phyloP scores from a whole-genome alignment of 352 stramenopile genomes.

The Pythium coloratum region DNA sequence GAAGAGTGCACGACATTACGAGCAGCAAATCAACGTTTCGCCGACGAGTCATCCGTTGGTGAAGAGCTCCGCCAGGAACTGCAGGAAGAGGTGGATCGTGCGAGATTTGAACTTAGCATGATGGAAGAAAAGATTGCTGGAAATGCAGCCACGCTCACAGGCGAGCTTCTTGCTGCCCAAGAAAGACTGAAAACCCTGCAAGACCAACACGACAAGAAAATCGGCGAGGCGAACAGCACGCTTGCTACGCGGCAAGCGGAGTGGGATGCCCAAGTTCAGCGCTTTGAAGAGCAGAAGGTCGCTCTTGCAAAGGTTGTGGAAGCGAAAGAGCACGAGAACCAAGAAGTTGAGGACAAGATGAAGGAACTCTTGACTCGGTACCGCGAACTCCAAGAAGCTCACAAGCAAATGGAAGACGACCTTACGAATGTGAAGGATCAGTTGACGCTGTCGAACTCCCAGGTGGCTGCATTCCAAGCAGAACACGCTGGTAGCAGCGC shows the following conservation, averaged over 20 bases:
- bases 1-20: conserved; percentile 15
- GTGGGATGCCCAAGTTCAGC: neutral
- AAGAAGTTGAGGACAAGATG: conserved; percentile 34
- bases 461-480: conserved; percentile 12
- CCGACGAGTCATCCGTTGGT: neutral
- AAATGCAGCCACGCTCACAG: neutral
- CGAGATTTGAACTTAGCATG: neutral
- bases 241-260: conserved; percentile 8
- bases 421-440: conserved; percentile 2
- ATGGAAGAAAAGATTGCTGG: conserved; percentile 6
- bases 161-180: conserved; percentile 9
- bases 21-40: neutral
- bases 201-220: neutral
- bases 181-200: neutral
- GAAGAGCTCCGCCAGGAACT: neutral
- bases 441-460: conserved; percentile 2
- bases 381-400: conserved; percentile 32
- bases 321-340: conserved; percentile 33
- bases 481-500: conserved; percentile 10
- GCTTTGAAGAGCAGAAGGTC: conserved; percentile 25
- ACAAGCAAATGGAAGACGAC: conserved; percentile 21
- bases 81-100: conserved; percentile 4
- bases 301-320: conserved; percentile 18
- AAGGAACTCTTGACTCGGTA: conserved; percentile 32
- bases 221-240: neutral